Conservation (phyloP, 2,329 filamentous ascomycete genomes). For the Stachybotrys chartarum region DNA sequence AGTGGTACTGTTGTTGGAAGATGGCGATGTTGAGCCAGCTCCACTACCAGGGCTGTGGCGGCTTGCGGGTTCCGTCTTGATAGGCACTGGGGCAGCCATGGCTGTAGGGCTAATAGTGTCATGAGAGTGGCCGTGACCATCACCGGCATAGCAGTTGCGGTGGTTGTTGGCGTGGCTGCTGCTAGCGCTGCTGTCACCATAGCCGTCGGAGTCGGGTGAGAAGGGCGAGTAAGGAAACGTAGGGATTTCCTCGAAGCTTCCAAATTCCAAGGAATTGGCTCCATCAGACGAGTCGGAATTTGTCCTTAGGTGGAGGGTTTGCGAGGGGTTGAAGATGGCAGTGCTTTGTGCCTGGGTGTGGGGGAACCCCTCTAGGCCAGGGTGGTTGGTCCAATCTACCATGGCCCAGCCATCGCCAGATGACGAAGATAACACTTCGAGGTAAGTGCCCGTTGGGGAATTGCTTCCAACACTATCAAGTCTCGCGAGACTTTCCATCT, state of each 20-base stretch:
- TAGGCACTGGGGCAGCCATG: slow-evolving; percentile 60
- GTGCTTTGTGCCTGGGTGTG: slow-evolving; percentile 44
- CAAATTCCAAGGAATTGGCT: slow-evolving; percentile 57
- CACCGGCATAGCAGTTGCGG: slow-evolving; percentile 55
- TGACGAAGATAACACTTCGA: slow-evolving; percentile 81
- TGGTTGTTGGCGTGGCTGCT: slow-evolving; percentile 29
- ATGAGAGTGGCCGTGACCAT: slow-evolving; percentile 39
- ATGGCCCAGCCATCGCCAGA: slow-evolving; percentile 84
- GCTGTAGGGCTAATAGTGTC: slow-evolving; percentile 61
- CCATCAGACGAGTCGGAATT: slow-evolving; percentile 80
- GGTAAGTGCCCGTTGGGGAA: slow-evolving; percentile 48
- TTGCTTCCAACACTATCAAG: slow-evolving; percentile 36
- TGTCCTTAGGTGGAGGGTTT: slow-evolving; percentile 82
- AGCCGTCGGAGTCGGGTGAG: slow-evolving; percentile 75
- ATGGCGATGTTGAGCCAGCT: slow-evolving; percentile 52
- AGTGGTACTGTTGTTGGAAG: slow-evolving; percentile 42
- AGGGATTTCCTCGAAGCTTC: slow-evolving; percentile 73
- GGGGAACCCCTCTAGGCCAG: slow-evolving; percentile 55
- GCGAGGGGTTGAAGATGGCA: slow-evolving; percentile 85
- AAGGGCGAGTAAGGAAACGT: slow-evolving; percentile 69
- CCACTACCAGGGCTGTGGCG: slow-evolving; percentile 55
- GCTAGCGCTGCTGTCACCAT: slow-evolving; percentile 33
- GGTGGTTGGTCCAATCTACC: slow-evolving; percentile 67
- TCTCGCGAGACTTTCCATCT: slow-evolving; percentile 42
- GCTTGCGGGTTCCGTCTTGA: slow-evolving; percentile 51